Conservation (phyloP, 495 filamentous ascomycete genomes). For the Penicillium verhagenii region DNA sequence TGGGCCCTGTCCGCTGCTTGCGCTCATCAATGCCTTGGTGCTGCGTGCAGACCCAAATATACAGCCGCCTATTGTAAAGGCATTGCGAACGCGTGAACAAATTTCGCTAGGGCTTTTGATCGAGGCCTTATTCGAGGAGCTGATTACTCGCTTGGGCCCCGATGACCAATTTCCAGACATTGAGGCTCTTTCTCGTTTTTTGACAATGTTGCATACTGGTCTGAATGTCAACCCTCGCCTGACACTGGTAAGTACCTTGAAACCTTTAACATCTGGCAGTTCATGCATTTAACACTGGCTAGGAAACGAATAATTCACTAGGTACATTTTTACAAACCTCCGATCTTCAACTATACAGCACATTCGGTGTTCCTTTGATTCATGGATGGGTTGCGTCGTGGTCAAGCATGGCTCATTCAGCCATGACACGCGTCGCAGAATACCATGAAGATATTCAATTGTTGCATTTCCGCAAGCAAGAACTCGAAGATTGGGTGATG, state of each 20-base stretch:
- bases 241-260: conserved; percentile 45
- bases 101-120: conserved; percentile 82
- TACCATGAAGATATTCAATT: conserved; percentile 91
- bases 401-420: conserved; percentile 58
- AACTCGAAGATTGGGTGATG: conserved; percentile 76
- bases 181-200: conserved; percentile 78
- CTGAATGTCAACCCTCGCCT: conserved; percentile 98
- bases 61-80: conserved; percentile 71
- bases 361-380: conserved; percentile 83
- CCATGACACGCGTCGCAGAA: conserved; percentile 68
- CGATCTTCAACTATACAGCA: conserved; percentile 83
- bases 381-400: conserved; percentile 85
- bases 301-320: conserved; percentile 47
- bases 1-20: conserved; percentile 89
- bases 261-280: not conserved
- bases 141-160: conserved; percentile 62
- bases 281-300: conserved; percentile 13
- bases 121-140: conserved; percentile 85
- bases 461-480: conserved; percentile 81
- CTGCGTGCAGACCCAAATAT: conserved; percentile 66
- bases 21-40: conserved; percentile 88
- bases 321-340: conserved; percentile 79
- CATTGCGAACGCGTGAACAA: conserved; percentile 76
- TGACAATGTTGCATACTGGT: conserved; percentile 87
- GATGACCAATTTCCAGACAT: conserved; percentile 77